Evolutionary conservation across 257 asterid genomes (phyloP).

Genomic region (Gentiana straminea): DNA sequence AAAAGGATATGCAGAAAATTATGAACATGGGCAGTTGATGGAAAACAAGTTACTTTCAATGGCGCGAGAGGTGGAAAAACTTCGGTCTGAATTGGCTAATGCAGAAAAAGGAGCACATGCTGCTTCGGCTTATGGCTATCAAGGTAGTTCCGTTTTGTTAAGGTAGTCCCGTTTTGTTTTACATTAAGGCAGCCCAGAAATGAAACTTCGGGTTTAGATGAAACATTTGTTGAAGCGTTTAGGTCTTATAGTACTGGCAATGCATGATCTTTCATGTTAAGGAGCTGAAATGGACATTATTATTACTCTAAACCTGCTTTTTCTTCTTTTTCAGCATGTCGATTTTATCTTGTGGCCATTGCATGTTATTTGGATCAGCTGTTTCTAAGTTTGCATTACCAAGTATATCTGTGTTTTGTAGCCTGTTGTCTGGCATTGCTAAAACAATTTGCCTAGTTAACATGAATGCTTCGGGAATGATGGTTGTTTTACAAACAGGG

Average conservation of each 20-base stretch:
- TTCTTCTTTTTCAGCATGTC: too few species aligned
- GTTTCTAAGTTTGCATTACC: too few species aligned
- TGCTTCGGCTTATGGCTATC: constrained; percentile 44
- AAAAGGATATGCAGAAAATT: constrained; percentile 82
- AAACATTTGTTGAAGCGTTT: too few species aligned
- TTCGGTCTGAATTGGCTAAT: constrained; percentile 87
- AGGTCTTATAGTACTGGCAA: too few species aligned
- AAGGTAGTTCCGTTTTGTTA: constrained; percentile 27
- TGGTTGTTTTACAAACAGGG: constrained; percentile 26
- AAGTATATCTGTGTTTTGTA: background rate
- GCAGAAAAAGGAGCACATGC: constrained; percentile 63
- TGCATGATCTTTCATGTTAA: too few species aligned
- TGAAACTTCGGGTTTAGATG: too few species aligned
- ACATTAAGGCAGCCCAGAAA: too few species aligned
- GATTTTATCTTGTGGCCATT: too few species aligned
- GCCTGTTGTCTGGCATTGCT: background rate
- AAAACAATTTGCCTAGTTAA: background rate
- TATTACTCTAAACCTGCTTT: too few species aligned
- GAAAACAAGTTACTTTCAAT: constrained; percentile 70
- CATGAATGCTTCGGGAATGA: background rate
- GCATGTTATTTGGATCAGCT: too few species aligned
- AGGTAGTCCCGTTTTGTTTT: too few species aligned
- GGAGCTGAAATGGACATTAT: too few species aligned
- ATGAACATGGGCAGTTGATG: constrained; percentile 86
- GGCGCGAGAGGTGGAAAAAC: constrained; percentile 90